Evolutionary conservation across 352 stramenopile genomes (phyloP).

Genomic region (Globisporangium apiculatum): DNA sequence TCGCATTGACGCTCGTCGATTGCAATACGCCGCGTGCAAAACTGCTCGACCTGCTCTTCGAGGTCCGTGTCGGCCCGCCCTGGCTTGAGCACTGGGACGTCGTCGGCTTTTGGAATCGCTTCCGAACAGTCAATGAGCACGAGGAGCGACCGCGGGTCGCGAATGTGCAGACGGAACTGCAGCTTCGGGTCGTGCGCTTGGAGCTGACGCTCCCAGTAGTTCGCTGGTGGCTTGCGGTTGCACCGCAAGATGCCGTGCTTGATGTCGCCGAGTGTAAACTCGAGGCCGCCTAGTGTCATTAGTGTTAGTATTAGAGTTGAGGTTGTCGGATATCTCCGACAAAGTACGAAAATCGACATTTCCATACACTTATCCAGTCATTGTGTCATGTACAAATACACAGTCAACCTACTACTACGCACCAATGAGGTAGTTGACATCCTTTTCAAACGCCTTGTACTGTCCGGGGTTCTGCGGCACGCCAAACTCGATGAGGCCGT

Average conservation of each 20-base stretch:
- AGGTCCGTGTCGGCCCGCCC: constrained; percentile 80
- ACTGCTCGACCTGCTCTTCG: constrained; percentile 77
- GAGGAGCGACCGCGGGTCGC: constrained; percentile 74
- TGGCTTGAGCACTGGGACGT: constrained; percentile 76
- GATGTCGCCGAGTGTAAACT: constrained; percentile 81
- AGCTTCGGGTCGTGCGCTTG: constrained; percentile 78
- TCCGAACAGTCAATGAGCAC: constrained; percentile 76
- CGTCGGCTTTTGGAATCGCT: constrained; percentile 40
- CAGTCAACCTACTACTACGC: background rate
- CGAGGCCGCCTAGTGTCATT: constrained; percentile 33
- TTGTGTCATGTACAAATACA: background rate
- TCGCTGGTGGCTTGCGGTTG: constrained; percentile 83
- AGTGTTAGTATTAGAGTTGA: too few species aligned
- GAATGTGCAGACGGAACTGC: constrained; percentile 81
- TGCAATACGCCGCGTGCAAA: constrained; percentile 55
- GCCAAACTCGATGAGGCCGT: constrained; percentile 80
- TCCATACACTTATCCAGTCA: constrained; percentile 1
- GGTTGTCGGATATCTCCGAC: too few species aligned
- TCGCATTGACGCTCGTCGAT: constrained; percentile 48
- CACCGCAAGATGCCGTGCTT: constrained; percentile 84
- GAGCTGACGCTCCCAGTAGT: constrained; percentile 84
- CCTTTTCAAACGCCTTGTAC: constrained; percentile 79
- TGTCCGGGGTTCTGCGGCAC: constrained; percentile 79
- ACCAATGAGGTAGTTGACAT: constrained; percentile 75
- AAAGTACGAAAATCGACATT: too few species aligned